Evolutionary conservation across 176 grass and related monocot species (phyloP).

Genomic region (Oryza rufipogon): DNA sequence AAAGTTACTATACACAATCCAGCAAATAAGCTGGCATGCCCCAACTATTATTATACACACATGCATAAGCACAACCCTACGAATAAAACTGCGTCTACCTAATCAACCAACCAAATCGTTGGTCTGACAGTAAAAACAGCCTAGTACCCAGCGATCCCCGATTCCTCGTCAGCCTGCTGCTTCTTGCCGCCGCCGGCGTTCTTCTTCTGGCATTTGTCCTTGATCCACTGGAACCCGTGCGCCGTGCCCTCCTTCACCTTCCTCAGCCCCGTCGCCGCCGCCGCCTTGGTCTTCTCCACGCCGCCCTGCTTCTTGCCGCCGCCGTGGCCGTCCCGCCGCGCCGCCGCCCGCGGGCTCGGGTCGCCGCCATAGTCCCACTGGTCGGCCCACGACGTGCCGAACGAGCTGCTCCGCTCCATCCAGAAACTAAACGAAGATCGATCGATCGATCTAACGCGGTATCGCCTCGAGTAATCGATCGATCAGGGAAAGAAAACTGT

Average conservation of each 20-base stretch:
- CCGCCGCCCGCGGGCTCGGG: slow-evolving; percentile 16
- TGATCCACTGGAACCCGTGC: slow-evolving; percentile 87
- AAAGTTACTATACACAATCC: not conserved
- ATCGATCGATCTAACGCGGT: not conserved
- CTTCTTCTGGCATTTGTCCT: slow-evolving; percentile 77
- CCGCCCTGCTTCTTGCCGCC: slow-evolving; percentile 43
- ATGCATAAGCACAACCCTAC: not conserved
- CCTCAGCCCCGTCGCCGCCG: slow-evolving; percentile 62
- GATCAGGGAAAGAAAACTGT: not conserved
- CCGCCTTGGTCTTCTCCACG: slow-evolving; percentile 74
- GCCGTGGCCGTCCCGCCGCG: not conserved
- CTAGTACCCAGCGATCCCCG: slow-evolving; percentile 33
- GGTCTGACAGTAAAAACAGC: not conserved
- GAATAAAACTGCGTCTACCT: not conserved
- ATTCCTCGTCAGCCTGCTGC: slow-evolving; percentile 11
- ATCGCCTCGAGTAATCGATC: not conserved
- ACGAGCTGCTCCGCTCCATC: slow-evolving; percentile 72
- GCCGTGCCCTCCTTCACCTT: slow-evolving; percentile 86
- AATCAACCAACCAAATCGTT: not conserved
- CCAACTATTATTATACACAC: slow-evolving; percentile 3
- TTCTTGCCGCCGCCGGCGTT: slow-evolving; percentile 30
- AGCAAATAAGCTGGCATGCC: not conserved
- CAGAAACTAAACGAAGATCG: not conserved
- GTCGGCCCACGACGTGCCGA: slow-evolving; percentile 89
- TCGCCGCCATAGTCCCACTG: slow-evolving; percentile 88